Percentiles rank a stretch among this genome's conserved stretches.
Conservation (phyloP, 2,329 filamentous ascomycete genomes). For the Sarocladium kiliense region DNA sequence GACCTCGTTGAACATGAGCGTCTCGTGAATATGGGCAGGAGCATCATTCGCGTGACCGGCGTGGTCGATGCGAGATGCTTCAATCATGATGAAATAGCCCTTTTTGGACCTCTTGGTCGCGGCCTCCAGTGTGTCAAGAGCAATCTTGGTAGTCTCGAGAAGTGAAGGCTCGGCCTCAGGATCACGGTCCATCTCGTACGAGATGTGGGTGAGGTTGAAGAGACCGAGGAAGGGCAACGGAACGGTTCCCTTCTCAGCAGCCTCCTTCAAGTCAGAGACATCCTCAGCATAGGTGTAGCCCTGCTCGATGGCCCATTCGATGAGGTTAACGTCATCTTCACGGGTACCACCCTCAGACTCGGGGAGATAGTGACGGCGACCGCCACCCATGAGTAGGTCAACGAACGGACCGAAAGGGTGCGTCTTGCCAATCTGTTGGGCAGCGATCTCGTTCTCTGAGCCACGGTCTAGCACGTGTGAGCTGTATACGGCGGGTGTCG, state of each 20-base stretch:
- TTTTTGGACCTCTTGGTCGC: conserved; percentile 12
- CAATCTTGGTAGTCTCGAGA: conserved; percentile 16
- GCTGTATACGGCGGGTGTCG: conserved; percentile 18
- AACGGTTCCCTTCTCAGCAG: conserved; percentile 11
- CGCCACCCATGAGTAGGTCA: conserved; percentile 19
- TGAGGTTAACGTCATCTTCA: conserved; percentile 16
- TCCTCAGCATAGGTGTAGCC: conserved; percentile 17
- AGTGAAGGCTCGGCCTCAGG: conserved; percentile 15
- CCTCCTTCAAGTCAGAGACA: conserved; percentile 13
- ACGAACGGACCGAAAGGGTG: conserved; percentile 17
- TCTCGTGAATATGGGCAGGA: conserved; percentile 17
- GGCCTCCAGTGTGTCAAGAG: conserved; percentile 15
- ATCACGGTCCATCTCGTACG: conserved; percentile 20
- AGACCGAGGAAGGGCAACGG: conserved; percentile 18
- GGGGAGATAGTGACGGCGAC: conserved; percentile 18
- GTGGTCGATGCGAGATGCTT: conserved; percentile 20
- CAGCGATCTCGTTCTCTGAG: conserved; percentile 20
- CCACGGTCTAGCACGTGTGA: conserved; percentile 18
- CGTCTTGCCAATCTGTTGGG: conserved; percentile 18
- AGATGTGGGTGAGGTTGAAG: conserved; percentile 15
- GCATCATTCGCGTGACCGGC: conserved; percentile 19
- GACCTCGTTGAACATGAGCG: conserved; percentile 20
- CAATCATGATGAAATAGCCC: conserved; percentile 21
- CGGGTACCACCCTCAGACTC: conserved; percentile 15
- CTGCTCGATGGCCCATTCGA: conserved; percentile 16